Percentiles rank a stretch among this genome's conserved stretches.
These are phyloP conservation scores for Fusarium sp. DNA, from an alignment of 2,329 filamentous ascomycete species.

Conservation along the genomic window DNA sequence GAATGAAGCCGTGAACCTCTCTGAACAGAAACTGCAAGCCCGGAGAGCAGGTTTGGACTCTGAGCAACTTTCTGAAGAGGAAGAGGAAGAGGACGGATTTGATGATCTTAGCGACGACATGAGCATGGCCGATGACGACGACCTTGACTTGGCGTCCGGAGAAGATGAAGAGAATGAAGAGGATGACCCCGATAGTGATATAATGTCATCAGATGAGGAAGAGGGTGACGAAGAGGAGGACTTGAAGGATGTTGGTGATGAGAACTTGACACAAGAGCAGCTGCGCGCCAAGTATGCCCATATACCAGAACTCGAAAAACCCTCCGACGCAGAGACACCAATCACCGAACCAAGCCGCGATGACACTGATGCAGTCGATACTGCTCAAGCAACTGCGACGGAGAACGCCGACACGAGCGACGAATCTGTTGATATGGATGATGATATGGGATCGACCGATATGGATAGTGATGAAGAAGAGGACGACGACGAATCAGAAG, in stretches of 20 bases:
- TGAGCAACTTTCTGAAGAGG: constrained; percentile 59
- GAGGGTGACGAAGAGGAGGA: constrained; percentile 72
- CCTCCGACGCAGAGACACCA: constrained; percentile 45
- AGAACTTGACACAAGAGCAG: constrained; percentile 76
- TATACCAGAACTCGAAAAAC: constrained; percentile 63
- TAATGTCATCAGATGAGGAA: constrained; percentile 73
- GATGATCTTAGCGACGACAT: constrained; percentile 62
- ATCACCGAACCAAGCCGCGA: constrained; percentile 40
- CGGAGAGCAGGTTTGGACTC: constrained; percentile 67
- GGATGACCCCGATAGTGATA: constrained; percentile 55
- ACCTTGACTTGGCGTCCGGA: constrained; percentile 51
- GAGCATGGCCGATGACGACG: constrained; percentile 52
- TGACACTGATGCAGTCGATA: constrained; percentile 42
- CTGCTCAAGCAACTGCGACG: constrained; percentile 39
- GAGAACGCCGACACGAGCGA: constrained; percentile 65
- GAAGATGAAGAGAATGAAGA: constrained; percentile 58
- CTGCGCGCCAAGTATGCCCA: constrained; percentile 76
- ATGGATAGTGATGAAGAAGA: constrained; percentile 59
- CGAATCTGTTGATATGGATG: constrained; percentile 77
- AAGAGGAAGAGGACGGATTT: constrained; percentile 57
- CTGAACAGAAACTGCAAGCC: constrained; percentile 75
- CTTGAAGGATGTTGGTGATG: constrained; percentile 66
- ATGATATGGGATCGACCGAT: constrained; percentile 72
- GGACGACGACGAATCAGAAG: constrained; percentile 61
- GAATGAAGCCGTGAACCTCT: constrained; percentile 79